Evolutionary conservation across 768 basidiomycete species (phyloP), one percentile per base, ranked within the genome.

Genomic region (Leccinum obscurum): DNA sequence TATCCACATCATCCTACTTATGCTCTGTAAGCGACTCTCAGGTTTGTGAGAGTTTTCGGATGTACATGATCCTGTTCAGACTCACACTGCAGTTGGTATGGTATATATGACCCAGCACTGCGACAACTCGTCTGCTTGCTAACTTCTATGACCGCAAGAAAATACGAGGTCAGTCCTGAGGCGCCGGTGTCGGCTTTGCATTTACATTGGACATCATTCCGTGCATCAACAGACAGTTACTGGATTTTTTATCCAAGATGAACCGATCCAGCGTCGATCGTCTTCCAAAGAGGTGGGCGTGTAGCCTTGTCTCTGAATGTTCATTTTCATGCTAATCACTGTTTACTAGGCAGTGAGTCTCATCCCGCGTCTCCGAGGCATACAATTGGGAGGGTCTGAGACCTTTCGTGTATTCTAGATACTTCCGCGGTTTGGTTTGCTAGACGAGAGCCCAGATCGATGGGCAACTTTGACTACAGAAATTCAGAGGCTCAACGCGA

Each of bases 381-480:
- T 44, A 28, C 17, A 14, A 50, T 2, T 50, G 49, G 28, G 28
- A 17, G 4, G 26, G 15, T 17, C 54, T 58, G 57, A 41, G 20
- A 15, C 11, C 28, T 41, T 35, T n/a, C 35, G 22, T n/a, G n/a
- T 14, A 15, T 51, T 20, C 15, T 39, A 61, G 60, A 61, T 54
- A 48, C 60, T 35, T 4, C 46, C 60, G n/a, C 52, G 57, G 10
- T 58, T 61, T 22, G 60, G 60, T 39, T 17, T 61, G 35, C 48
- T 58, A 28, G 44, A 58, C 44, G 35, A 41, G 4, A 77, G 81
- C 1, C 60, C 74, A 0, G 70, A 80, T 30, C 75, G 83, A 49
- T 89, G 87, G 87, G 58, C 58, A 6, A 61, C n/a, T 20, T 77
- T 88, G 61, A 65, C 68, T 41, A 48, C 61, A 0, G 66, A 71